Evolutionary conservation across 108 stramenopile species (phyloP).

Genomic region (Cyclotella choctawhatcheeana): DNA sequence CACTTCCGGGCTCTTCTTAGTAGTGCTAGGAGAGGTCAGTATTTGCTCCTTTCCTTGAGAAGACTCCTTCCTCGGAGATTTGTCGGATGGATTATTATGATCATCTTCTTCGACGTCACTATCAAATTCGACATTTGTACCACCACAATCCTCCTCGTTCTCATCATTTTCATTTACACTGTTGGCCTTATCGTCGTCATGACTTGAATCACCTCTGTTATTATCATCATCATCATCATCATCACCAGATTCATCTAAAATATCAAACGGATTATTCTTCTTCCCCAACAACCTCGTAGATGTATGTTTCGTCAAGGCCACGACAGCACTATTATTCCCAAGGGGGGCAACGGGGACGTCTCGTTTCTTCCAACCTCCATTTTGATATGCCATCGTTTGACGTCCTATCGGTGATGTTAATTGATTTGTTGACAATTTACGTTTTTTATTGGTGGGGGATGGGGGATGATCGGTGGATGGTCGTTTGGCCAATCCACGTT

Average conservation of each 20-base stretch:
- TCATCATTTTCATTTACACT: neutral
- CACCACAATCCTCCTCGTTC: neutral
- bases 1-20: neutral
- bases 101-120: neutral
- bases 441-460: neutral
- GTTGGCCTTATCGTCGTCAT: neutral
- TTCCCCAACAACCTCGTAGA: neutral
- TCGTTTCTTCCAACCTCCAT: constrained; percentile 9
- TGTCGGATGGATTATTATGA: neutral
- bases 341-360: constrained; percentile 1
- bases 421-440: neutral
- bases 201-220: neutral
- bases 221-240: neutral
- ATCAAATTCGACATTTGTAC: constrained; percentile 12
- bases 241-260: neutral
- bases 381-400: neutral
- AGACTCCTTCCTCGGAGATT: neutral
- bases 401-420: neutral
- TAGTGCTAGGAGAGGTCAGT: neutral
- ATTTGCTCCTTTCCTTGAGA: too few relatives aligned
- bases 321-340: constrained; percentile 4
- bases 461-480: constrained; percentile 3
- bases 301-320: constrained; percentile 15
- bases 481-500: constrained; percentile 10
- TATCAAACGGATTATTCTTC: constrained; percentile 6